Evolutionary conservation across 345 rosid species (phyloP), one percentile per base, ranked within the genome.

Genomic region (Zanthoxylum bungeanum): DNA sequence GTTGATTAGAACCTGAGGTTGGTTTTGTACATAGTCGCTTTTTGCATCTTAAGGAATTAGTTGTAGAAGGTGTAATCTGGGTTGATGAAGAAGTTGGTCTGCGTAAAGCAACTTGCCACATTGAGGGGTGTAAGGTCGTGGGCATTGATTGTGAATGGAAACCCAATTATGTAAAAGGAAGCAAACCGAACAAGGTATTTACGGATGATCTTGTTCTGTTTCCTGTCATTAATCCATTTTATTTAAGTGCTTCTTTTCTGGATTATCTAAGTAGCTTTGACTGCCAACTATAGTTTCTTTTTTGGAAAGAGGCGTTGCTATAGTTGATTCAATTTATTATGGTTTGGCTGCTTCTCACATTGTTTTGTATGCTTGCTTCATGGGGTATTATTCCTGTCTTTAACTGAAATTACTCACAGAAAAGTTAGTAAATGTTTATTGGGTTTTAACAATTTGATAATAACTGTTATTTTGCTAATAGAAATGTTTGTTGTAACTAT

Each of bases 91-190:
- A 75, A 55, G 81, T 78, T 72, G 77, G 85, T 69, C 79, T 94
- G 80, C 55, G 42, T 60, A 47, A 69, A 36, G 98, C 96, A 33
- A 82, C 89, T 24, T 70, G 76, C 67, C 69, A 76, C 73, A 86
- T 94, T 60, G 88, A 90, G 80, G 87, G 62, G 72, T 84, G 89
- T 79, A 94, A 83, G 83, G 90, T 94, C 37, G 84, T 89, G 36
- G 98, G 98, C 27, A 7, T 92, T 76, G 98, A 94, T 77, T 92
- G 93, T 78, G 98, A 94, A 82, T 94, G 98, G 99, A 95, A 92
- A 77, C 99, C 99, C 27, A 95, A 89, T 85, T 85, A 82, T 79
- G 76, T 33, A 17, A 92, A 87, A 84, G 96, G 96, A 64, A 68
- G 86, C 81, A 82, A 82, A 78, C 91, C 87, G 24, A 92, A 83